Base-by-base conservation (phyloP, 352 stramenopile genomes). In the Globisporangium nodosum region DNA sequence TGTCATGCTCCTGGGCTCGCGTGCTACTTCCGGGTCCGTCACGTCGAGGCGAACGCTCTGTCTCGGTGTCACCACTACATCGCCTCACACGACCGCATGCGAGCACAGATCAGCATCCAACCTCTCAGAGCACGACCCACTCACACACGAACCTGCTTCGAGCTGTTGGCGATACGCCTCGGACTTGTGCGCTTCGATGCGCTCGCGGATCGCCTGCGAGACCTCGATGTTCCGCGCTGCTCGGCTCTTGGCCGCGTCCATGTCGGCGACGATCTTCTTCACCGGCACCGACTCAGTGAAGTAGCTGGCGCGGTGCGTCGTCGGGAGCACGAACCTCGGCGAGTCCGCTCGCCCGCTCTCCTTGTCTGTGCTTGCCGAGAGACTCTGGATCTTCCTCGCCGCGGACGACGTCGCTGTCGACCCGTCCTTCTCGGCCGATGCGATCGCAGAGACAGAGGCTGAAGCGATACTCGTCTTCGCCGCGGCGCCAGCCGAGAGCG, bases 221-320 rank as follows among this genome's bases (percentile, higher is more conserved):
- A 90, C 66, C 60, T 85, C 65, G 31, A 93, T 78, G 54, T 90
- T 93, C 13, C 65, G 69, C 0, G 59, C 65, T 24, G 77, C 79
- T 37, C 79, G 76, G 16, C 69, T 64, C 47, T 85, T 92, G 8
- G 71, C 87, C 4, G 71, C 73, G 54, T 92, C 78, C 7, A 90
- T 61, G 20, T 87, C 78, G 6, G 76, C 72, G 31, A 90, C 78
- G 60, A 90, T 90, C 47, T 73, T 75, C 50, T 78, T 74, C 27
- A 84, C 70, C 0, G 78, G 64, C 16, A 90, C 70, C 0, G 78
- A 88, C 50, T 82, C 73, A 31, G 71, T 68, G 50, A 90, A 90
- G 58, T 81, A 72, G 16, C 71, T 84, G 52, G 77, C 73, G 9
- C 76, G 70, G 31, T 61, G 46, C n/a, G 66, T 73, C 40, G 71